Conservation (phyloP, 352 stramenopile species). For the Phytophthora tubulina region DNA sequence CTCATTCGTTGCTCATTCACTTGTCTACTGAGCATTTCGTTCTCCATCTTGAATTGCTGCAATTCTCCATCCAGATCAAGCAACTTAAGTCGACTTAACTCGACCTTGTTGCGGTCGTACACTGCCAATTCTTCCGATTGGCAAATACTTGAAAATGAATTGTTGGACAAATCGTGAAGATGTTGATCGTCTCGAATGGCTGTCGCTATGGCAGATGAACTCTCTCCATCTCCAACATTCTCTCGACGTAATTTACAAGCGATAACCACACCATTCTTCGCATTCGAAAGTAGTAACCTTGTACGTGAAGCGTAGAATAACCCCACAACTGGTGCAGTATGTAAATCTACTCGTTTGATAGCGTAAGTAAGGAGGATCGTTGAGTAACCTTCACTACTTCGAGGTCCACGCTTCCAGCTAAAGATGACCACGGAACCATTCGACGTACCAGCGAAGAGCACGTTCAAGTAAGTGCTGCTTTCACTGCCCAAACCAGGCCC, state of each 20-base stretch:
- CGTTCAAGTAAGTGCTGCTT: conserved; percentile 30
- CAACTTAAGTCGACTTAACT: conserved; percentile 56
- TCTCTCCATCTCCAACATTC: conserved; percentile 19
- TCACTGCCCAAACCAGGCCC: conserved; percentile 35
- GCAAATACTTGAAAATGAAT: conserved; percentile 45
- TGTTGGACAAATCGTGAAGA: conserved; percentile 29
- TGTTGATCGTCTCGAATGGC: conserved; percentile 39
- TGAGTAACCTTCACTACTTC: conserved; percentile 29
- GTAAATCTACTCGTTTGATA: conserved; percentile 56
- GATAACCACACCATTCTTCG: conserved; percentile 53
- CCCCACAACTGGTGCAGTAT: conserved; percentile 54
- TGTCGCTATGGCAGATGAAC: conserved; percentile 19
- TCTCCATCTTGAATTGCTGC: conserved; percentile 77
- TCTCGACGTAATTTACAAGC: conserved; percentile 39
- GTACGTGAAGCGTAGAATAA: conserved; percentile 49
- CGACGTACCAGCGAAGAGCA: conserved; percentile 60
- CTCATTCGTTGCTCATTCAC: conserved; percentile 52
- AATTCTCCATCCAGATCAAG: conserved; percentile 74
- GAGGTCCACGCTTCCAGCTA: conserved; percentile 51
- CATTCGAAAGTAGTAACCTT: conserved; percentile 52
- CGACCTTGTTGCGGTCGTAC: conserved; percentile 66
- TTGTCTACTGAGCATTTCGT: conserved; percentile 72
- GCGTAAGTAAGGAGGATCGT: conserved; percentile 42
- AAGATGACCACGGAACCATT: conserved; percentile 56
- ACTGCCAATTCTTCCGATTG: conserved; percentile 66